Evolutionary conservation across 1,284 basidiomycete species (phyloP).

Genomic region (Hemileia vastatrix): DNA sequence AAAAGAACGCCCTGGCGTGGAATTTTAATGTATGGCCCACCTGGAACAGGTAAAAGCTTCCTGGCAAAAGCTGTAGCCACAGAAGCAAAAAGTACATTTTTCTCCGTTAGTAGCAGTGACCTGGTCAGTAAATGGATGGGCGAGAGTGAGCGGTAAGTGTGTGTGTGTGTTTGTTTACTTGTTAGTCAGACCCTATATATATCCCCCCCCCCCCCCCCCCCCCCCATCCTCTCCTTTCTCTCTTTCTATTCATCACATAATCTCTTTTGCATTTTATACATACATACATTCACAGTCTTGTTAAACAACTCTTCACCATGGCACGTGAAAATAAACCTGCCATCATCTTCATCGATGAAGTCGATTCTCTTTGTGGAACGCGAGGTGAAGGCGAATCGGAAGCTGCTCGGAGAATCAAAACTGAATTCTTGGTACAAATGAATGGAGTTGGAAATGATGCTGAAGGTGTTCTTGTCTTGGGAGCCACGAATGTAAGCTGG

Average conservation of each 20-base stretch:
- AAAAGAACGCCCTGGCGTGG: conserved; percentile 96
- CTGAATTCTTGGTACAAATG: conserved; percentile 90
- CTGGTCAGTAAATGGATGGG: conserved; percentile 99
- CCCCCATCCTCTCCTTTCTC: conserved; percentile 18
- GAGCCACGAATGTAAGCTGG: conserved; percentile 97
- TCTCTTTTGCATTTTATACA: background rate
- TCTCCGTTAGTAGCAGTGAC: conserved; percentile 88
- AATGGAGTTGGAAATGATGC: conserved; percentile 98
- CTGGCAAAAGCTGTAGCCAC: conserved; percentile 97
- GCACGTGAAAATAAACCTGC: conserved; percentile 91
- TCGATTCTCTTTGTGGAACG: conserved; percentile 89
- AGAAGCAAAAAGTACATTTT: conserved; percentile 97
- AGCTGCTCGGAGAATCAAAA: conserved; percentile 91
- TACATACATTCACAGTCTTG: conserved; percentile 56
- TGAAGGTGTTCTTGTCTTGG: conserved; percentile 93
- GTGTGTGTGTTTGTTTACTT: conserved; percentile 1
- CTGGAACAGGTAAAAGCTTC: conserved; percentile 88
- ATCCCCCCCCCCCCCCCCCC: background rate
- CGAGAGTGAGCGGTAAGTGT: conserved; percentile 77
- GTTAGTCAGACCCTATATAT: no score
- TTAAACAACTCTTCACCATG: conserved; percentile 93
- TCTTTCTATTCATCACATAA: background rate
- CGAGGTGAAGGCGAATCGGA: conserved; percentile 94
- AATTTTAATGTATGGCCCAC: conserved; percentile 90
- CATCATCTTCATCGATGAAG: conserved; percentile 98